Conservation (phyloP, 2,329 filamentous ascomycete genomes). For the Trichophyton mentagrophytes region DNA sequence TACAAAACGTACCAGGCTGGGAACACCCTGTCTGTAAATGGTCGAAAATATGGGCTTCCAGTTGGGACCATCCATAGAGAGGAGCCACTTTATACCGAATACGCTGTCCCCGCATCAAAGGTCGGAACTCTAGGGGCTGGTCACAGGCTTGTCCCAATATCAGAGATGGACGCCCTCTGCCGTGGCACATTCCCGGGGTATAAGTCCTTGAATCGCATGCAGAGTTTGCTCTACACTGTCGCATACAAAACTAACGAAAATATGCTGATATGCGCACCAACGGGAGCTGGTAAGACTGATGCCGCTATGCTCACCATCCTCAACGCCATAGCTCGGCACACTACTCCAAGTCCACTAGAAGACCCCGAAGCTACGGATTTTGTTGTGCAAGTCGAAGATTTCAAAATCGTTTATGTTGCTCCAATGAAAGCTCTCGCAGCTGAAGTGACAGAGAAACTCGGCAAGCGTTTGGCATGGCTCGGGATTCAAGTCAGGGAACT, state of each 20-base stretch:
- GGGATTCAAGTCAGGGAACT: slow-evolving; percentile 85
- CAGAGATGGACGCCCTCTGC: slow-evolving; percentile 78
- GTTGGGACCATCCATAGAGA: slow-evolving; percentile 59
- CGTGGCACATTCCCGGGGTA: slow-evolving; percentile 88
- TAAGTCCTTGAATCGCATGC: slow-evolving; percentile 90
- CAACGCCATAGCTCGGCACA: slow-evolving; percentile 78
- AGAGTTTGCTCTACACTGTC: slow-evolving; percentile 88
- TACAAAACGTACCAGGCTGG: slow-evolving; percentile 74
- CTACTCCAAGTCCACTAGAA: slow-evolving; percentile 65
- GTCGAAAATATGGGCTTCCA: slow-evolving; percentile 72
- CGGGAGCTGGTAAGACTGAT: slow-evolving; percentile 96
- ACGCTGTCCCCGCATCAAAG: slow-evolving; percentile 67
- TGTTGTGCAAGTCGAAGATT: slow-evolving; percentile 68
- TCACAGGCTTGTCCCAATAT: slow-evolving; percentile 64
- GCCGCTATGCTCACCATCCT: slow-evolving; percentile 94
- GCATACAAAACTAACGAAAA: slow-evolving; percentile 95
- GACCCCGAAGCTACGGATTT: slow-evolving; percentile 63
- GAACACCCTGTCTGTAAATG: slow-evolving; percentile 68
- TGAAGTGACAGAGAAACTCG: slow-evolving; percentile 88
- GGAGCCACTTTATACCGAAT: slow-evolving; percentile 74
- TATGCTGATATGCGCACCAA: slow-evolving; percentile 96
- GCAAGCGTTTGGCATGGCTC: slow-evolving; percentile 84
- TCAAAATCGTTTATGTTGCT: slow-evolving; percentile 97
- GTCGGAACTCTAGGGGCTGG: slow-evolving; percentile 61
- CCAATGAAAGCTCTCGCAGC: slow-evolving; percentile 98